phyloP scores from a whole-genome alignment of 495 filamentous ascomycete genomes.

The Tuber melanosporum region DNA sequence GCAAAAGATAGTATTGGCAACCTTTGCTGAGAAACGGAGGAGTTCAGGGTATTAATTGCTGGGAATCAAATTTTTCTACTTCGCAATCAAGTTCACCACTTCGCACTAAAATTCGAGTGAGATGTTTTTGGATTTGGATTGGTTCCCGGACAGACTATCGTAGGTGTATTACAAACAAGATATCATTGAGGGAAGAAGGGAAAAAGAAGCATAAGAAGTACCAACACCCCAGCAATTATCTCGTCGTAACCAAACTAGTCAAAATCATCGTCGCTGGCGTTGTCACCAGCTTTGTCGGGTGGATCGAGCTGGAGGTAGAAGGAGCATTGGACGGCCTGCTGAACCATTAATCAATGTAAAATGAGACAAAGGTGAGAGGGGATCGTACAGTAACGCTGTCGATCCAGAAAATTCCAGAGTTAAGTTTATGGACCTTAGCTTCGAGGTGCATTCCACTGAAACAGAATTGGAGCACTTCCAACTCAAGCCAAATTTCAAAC shows the following conservation, averaged over 20 bases:
- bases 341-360: not conserved
- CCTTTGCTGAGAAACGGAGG: not conserved
- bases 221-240: not conserved
- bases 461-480: constrained; percentile 54
- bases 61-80: not conserved
- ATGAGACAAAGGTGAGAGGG: not conserved
- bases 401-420: constrained; percentile 55
- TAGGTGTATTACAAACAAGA: not conserved
- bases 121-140: not conserved
- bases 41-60: not conserved
- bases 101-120: not conserved
- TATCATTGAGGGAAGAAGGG: not conserved
- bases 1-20: not conserved
- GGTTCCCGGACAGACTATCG: not conserved
- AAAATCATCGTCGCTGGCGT: constrained; percentile 25
- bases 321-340: constrained; percentile 34
- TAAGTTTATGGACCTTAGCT: constrained; percentile 56
- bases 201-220: not conserved
- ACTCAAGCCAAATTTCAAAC: constrained; percentile 64
- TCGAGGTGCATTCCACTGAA: constrained; percentile 73
- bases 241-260: constrained; percentile 13
- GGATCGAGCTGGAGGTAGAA: constrained; percentile 31
- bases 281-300: constrained; percentile 16
- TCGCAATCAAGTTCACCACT: not conserved
- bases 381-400: constrained; percentile 40